A percentile compares a stretch with the other conserved stretches of the same genome.
Conservation (phyloP, 2,329 filamentous ascomycete genomes). For the Xylariaceae sp. region DNA sequence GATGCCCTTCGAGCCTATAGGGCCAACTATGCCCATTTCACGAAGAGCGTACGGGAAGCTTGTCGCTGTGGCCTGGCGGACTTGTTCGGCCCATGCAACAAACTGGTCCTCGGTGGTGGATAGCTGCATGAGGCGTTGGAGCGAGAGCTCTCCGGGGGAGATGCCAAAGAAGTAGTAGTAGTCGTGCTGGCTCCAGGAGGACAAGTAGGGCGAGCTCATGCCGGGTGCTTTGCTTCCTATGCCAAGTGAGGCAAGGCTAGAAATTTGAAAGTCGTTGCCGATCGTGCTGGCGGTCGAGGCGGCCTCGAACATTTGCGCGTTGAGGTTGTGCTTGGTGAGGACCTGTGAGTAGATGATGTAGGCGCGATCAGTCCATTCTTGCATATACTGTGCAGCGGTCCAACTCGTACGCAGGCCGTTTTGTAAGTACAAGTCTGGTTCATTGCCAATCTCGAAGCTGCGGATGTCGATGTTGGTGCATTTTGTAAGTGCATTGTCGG, state of each 20-base stretch:
- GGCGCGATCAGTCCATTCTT: conserved; percentile 41
- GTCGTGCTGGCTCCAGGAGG: conserved; percentile 48
- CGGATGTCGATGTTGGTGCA: conserved; percentile 22
- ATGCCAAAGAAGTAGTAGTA: conserved; percentile 50
- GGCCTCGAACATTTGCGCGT: conserved; percentile 43
- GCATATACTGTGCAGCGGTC: conserved; percentile 38
- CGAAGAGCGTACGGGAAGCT: conserved; percentile 43
- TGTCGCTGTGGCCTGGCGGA: conserved; percentile 35
- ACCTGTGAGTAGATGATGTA: conserved; percentile 39
- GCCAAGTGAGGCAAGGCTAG: conserved; percentile 33
- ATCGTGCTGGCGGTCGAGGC: conserved; percentile 46
- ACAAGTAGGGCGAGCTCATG: conserved; percentile 27
- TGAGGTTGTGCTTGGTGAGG: conserved; percentile 34
- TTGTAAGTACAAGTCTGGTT: conserved; percentile 27
- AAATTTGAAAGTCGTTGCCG: conserved; percentile 44
- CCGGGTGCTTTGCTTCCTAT: conserved; percentile 32
- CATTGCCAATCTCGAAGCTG: conserved; percentile 28
- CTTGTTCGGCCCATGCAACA: conserved; percentile 39
- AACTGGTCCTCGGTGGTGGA: conserved; percentile 43
- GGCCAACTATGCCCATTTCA: conserved; percentile 47
- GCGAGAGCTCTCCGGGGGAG: conserved; percentile 36
- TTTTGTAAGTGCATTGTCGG: conserved; percentile 21
- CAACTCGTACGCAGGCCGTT: conserved; percentile 42
- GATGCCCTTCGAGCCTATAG: conserved; percentile 40
- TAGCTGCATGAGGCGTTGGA: conserved; percentile 40